These are phyloP conservation scores for Hypsizygus ulmarius DNA, from an alignment of 1,284 basidiomycete genomes.

Conservation along the genomic window DNA sequence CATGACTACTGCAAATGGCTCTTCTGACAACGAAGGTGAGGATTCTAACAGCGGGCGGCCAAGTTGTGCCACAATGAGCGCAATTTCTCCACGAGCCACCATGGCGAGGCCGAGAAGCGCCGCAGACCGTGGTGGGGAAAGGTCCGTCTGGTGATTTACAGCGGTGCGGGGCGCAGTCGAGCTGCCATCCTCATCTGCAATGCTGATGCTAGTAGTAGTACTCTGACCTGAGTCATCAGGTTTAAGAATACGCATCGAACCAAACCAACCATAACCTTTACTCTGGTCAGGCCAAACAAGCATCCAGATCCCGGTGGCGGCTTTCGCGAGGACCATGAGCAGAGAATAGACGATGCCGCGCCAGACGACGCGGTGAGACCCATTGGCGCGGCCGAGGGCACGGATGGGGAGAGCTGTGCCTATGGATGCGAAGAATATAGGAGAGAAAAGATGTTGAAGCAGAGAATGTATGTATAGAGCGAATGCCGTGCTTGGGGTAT, in stretches of 20 bases:
- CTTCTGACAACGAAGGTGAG: conserved; percentile 10
- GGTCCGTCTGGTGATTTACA: neutral
- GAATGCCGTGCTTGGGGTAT: conserved; percentile 25
- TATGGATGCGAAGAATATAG: conserved; percentile 39
- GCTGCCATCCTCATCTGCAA: neutral
- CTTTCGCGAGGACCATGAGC: conserved; percentile 36
- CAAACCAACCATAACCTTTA: conserved; percentile 14
- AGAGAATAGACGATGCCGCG: conserved; percentile 35
- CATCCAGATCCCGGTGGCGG: conserved; percentile 30
- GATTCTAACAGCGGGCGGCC: conserved; percentile 29
- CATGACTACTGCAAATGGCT: conserved; percentile 38
- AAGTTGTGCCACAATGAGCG: conserved; percentile 39
- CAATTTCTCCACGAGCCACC: conserved; percentile 41
- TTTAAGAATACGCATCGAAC: neutral
- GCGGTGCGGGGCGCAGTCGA: neutral
- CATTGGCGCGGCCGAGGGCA: conserved; percentile 30
- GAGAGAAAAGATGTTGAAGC: conserved; percentile 30
- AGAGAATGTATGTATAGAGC: conserved; percentile 25
- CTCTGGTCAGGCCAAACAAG: conserved; percentile 28
- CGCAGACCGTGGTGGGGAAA: conserved; percentile 21
- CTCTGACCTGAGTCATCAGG: too few species aligned
- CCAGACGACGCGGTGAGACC: conserved; percentile 36
- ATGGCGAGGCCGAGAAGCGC: conserved; percentile 35
- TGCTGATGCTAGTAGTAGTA: too few species aligned
- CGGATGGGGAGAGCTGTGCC: conserved; percentile 34